These are phyloP conservation scores for Paecilomyces dactylethromorphus DNA, from an alignment of 2,329 filamentous ascomycete genomes.

Conservation along the genomic window DNA sequence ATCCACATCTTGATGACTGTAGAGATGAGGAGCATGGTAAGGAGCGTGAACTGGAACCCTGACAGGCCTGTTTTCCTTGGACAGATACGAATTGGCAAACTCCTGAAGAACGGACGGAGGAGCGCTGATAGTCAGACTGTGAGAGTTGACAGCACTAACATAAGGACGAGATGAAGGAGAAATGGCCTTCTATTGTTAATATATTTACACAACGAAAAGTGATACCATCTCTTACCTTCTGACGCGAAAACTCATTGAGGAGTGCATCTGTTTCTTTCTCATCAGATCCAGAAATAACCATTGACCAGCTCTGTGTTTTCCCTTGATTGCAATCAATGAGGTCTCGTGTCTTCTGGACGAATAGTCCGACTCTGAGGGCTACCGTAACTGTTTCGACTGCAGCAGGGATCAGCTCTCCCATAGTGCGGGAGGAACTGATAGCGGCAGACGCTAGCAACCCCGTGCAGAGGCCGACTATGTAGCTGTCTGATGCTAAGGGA, in stretches of 20 bases:
- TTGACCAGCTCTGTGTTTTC: slow-evolving; percentile 33
- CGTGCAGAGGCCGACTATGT: slow-evolving; percentile 38
- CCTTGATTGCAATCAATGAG: slow-evolving; percentile 25
- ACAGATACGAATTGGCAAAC: slow-evolving; percentile 45
- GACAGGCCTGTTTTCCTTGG: slow-evolving; percentile 45
- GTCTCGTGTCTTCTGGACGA: slow-evolving; percentile 30
- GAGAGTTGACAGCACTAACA: slow-evolving; percentile 53
- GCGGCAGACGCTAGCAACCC: slow-evolving; percentile 36
- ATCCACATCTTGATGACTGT: slow-evolving; percentile 44
- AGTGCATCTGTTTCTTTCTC: slow-evolving; percentile 20
- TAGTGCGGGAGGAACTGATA: slow-evolving; percentile 31
- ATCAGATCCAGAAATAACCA: slow-evolving; percentile 32
- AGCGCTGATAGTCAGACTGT: slow-evolving; percentile 54
- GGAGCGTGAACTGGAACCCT: slow-evolving; percentile 52
- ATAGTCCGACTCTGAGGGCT: slow-evolving; percentile 39
- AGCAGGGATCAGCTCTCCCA: slow-evolving; percentile 36
- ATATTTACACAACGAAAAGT: not conserved
- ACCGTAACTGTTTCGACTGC: slow-evolving; percentile 37
- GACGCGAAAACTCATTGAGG: slow-evolving; percentile 16
- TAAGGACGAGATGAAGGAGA: slow-evolving; percentile 48
- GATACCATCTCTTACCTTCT: slow-evolving; percentile 16
- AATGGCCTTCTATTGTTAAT: slow-evolving; percentile 31
- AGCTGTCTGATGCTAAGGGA: slow-evolving; percentile 28
- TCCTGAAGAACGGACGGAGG: slow-evolving; percentile 48
- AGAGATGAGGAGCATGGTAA: slow-evolving; percentile 54